Conservation (phyloP, 2,329 filamentous ascomycete genomes). For the Scedosporium minutisporum region DNA sequence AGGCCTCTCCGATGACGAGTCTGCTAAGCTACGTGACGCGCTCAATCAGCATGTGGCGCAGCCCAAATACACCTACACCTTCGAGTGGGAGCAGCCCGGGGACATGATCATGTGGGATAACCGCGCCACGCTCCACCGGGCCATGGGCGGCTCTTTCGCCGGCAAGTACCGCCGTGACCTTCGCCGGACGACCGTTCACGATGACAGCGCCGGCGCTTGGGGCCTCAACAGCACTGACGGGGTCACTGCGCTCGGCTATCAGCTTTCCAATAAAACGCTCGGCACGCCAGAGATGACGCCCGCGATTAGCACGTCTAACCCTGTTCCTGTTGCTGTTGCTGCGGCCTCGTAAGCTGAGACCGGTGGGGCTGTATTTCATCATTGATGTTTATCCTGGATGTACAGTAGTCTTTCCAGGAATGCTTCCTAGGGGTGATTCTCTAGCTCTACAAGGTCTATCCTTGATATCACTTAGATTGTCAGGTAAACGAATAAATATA, state of each 20-base stretch:
- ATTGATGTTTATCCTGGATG: background rate
- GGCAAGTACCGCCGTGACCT: conserved; percentile 41
- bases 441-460: background rate
- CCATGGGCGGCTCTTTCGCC: conserved; percentile 35
- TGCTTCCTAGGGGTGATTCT: background rate
- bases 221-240: conserved; percentile 21
- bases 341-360: background rate
- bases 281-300: background rate
- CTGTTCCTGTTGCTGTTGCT: background rate
- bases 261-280: conserved; percentile 2
- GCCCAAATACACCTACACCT: conserved; percentile 32
- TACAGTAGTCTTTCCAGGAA: background rate
- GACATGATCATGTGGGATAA: conserved; percentile 55
- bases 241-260: conserved; percentile 5
- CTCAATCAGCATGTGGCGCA: conserved; percentile 37
- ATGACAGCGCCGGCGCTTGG: conserved; percentile 26
- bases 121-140: conserved; percentile 44
- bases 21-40: conserved; percentile 23
- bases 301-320: background rate
- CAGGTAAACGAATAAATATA: background rate
- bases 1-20: conserved; percentile 24
- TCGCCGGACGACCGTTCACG: conserved; percentile 47
- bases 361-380: background rate
- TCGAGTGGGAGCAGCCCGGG: conserved; percentile 36
- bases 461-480: background rate